Evolutionary conservation across 371 early-diverging fungal species (phyloP), one percentile per base, ranked within the genome.

Genomic region (Syncephalastrum racemosum): DNA sequence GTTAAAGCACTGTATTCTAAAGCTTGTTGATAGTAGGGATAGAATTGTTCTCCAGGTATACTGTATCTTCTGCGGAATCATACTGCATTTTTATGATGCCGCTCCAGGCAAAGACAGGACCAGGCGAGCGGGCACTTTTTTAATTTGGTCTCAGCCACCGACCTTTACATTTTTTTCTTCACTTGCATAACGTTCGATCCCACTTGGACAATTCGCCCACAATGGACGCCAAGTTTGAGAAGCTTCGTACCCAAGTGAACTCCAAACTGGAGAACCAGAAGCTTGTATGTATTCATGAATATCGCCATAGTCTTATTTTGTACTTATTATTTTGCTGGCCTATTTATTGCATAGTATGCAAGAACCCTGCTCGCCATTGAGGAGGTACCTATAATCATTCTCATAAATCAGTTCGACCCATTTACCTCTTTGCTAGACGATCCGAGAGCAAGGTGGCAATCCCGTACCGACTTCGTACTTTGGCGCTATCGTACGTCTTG

Each of bases 211-310:
- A 1, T 43, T 48, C 36, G 36, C 36, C 36, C 36, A 31, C 36
- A 31, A 82, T 81, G 83, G 83, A 83, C 59, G 71, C 64, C 43
- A 69, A 68, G 41, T 75, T 83, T 24, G 68, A 71, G 18, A 79
- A 74, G 59, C 77, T 81, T 25, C 70, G 87, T 54, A 74, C 68
- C 51, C 93, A 94, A 68, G 66, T 82, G 50, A 81, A 74, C 69
- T 91, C 91, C 56, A 90, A 90, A 65, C 79, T 91, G 63, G 87
- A 85, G 48, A 93, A 94, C 75, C 93, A 93, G 71, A 84, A 86
- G 57, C 81, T 88, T 69, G 84, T 82, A 76, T 7, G 36, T 44
- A 41, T 6, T 15, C 4, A 3, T 12, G 20, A 13, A 44, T 54
- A n/a, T 16, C 4, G n/a, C n/a, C n/a, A 13, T 25, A n/a, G 6